Base-by-base conservation (phyloP, 495 filamentous ascomycete species). In the Baudoinia panamericana region DNA sequence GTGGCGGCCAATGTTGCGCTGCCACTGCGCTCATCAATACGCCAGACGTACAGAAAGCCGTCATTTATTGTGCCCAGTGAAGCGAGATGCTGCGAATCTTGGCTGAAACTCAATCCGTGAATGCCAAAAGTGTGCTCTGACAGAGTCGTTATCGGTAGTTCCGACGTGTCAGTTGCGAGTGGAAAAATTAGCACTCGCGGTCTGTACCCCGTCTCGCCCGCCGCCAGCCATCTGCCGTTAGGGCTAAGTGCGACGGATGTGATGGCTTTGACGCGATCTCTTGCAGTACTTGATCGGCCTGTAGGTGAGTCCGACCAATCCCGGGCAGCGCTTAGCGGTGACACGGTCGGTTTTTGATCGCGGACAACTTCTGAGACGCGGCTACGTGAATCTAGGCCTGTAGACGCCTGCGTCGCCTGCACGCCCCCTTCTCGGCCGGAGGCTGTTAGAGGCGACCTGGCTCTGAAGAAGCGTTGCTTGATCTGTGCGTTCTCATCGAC, bases 121-220 rank as follows among this genome's bases (percentile, higher is more conserved):
- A 97, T 83, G 24, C 90, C 90, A 52, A 83, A 93, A 0, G 75
- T 82, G 59, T 97, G 90, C 48, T 96, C 92, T 22, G 73, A 78
- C 34, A 96, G 68, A 21, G 83, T 82, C 9, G 79, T 78, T n/a
- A 94, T 65, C 19, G 90, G 90, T 11, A 71, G 69, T 55, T 95
- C 87, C 13, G 76, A 75, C 6, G 82, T 75, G 54, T 92, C 84
- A 52, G 75, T 69, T 16, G 69, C 66, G 7, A 85, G 78, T 28
- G 75, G 84, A 61, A 92, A 97, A 26, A 97, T 76, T 31, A 95
- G 69, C 4, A 96, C 83, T 31, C 92, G 71, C 6, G 90, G 90
- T 43, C 80, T 82, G 60, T 95, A 94, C 35, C 90, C 90, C 19
- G 85, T 93, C 75, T 97, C 90, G 56, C 90, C 90, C 22, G 95